Evolutionary conservation across 2,329 filamentous ascomycete genomes (phyloP).

Genomic region (Fusarium virguliforme): DNA sequence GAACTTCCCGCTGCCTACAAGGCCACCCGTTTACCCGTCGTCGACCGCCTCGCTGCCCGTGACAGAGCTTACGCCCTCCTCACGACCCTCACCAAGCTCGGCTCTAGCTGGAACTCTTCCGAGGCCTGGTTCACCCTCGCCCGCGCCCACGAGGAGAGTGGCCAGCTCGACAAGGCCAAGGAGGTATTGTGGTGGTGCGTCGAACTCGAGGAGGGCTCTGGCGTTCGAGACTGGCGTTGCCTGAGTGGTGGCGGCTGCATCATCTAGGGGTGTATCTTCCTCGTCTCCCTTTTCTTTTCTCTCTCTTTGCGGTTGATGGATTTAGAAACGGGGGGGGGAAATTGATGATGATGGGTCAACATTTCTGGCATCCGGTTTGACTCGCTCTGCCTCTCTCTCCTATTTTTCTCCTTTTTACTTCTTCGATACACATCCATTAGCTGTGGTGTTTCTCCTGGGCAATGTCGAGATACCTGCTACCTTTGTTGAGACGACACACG

Average conservation of each 20-base stretch:
- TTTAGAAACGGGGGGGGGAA: slow-evolving; percentile 9
- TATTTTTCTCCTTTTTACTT: slow-evolving; percentile 18
- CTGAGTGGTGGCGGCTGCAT: slow-evolving; percentile 79
- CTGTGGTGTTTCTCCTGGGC: slow-evolving; percentile 25
- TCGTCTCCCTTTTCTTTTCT: not conserved
- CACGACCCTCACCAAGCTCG: slow-evolving; percentile 86
- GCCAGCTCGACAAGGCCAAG: slow-evolving; percentile 89
- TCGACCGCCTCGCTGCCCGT: slow-evolving; percentile 89
- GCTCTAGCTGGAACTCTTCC: slow-evolving; percentile 89
- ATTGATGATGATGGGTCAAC: slow-evolving; percentile 17
- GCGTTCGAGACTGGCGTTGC: slow-evolving; percentile 83
- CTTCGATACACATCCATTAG: slow-evolving; percentile 18
- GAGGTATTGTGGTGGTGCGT: slow-evolving; percentile 98
- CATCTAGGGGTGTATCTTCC: slow-evolving; percentile 47
- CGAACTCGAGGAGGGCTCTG: slow-evolving; percentile 89
- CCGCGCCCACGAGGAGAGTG: slow-evolving; percentile 88
- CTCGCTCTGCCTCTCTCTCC: not conserved
- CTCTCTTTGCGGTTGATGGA: slow-evolving; percentile 10
- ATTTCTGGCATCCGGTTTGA: slow-evolving; percentile 9
- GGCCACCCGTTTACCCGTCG: slow-evolving; percentile 76
- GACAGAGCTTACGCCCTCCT: slow-evolving; percentile 91
- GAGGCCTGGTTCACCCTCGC: slow-evolving; percentile 95
- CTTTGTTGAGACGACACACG: slow-evolving; percentile 22
- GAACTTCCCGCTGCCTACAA: slow-evolving; percentile 69
- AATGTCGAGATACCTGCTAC: slow-evolving; percentile 24